Percentiles rank a stretch among this genome's conserved stretches.
Conservation (phyloP, 2,329 filamentous ascomycete species). For the Exophiala phaeomuriformis region DNA sequence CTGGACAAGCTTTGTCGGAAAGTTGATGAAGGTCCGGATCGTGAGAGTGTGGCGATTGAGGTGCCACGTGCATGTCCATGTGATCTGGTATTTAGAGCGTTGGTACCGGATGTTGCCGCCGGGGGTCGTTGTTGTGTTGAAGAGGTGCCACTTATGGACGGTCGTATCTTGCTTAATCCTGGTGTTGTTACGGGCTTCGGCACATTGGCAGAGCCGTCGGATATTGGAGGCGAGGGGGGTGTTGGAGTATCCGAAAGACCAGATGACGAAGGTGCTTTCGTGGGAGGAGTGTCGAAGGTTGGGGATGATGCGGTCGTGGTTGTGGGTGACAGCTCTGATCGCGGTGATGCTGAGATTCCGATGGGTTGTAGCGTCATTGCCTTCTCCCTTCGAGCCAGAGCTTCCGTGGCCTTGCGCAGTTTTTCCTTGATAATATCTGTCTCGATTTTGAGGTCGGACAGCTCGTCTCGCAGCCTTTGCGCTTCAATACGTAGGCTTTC, state of each 20-base stretch:
- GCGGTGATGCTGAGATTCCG: slow-evolving; percentile 22
- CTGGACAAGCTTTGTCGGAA: slow-evolving; percentile 34
- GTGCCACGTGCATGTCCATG: slow-evolving; percentile 48
- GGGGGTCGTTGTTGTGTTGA: slow-evolving; percentile 51
- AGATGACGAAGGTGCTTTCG: slow-evolving; percentile 56
- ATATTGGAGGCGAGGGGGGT: slow-evolving; percentile 88
- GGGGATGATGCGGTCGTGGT: slow-evolving; percentile 81
- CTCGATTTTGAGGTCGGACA: slow-evolving; percentile 90
- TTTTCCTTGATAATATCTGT: slow-evolving; percentile 92
- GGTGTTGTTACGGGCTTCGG: slow-evolving; percentile 48
- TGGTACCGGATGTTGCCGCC: slow-evolving; percentile 31
- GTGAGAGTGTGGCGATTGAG: slow-evolving; percentile 49
- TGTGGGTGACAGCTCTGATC: slow-evolving; percentile 68
- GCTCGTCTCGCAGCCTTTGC: slow-evolving; percentile 81
- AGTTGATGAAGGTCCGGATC: slow-evolving; percentile 40
- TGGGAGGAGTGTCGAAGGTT: slow-evolving; percentile 79
- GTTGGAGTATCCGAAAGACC: slow-evolving; percentile 63
- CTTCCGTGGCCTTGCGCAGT: slow-evolving; percentile 62
- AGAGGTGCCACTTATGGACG: slow-evolving; percentile 41
- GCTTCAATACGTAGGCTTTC: slow-evolving; percentile 82
- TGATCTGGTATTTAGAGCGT: slow-evolving; percentile 28
- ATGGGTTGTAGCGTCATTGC: slow-evolving; percentile 44
- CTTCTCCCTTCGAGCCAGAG: slow-evolving; percentile 46
- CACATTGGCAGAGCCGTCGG: slow-evolving; percentile 60
- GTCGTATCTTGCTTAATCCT: slow-evolving; percentile 38